Conservation (phyloP, 164 flowering plant species). For the Liriodendron chinense region DNA sequence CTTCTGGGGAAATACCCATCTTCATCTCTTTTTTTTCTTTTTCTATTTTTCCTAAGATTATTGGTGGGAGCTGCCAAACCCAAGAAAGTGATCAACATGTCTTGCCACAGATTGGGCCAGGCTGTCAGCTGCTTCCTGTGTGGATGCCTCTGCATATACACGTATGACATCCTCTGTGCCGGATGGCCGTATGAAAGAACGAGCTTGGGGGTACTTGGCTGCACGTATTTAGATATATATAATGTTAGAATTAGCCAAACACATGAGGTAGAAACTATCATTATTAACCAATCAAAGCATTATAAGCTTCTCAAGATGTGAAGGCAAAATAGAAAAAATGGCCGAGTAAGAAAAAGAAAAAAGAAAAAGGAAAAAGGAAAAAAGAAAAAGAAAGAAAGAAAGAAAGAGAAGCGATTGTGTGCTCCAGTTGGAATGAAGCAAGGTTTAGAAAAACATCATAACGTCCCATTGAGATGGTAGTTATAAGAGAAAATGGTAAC, state of each 20-base stretch:
- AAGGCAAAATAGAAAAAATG: too few species aligned
- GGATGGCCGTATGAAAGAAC: conserved; percentile 87
- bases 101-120: conserved; percentile 71
- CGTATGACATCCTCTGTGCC: conserved; percentile 94
- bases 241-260: not conserved
- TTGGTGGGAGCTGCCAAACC: conserved; percentile 25
- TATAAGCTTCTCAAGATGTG: not conserved
- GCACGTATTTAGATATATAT: conserved; percentile 15
- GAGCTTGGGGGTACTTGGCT: conserved; percentile 71
- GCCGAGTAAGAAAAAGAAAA: too few species aligned
- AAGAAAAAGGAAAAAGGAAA: not conserved
- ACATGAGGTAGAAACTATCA: not conserved
- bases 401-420: not conserved
- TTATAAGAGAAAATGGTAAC: too few species aligned
- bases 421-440: too few species aligned
- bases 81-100: conserved; percentile 61
- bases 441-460: too few species aligned
- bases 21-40: too few species aligned
- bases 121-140: conserved; percentile 75
- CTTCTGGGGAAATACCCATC: conserved; percentile 2
- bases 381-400: not conserved
- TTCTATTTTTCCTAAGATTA: conserved; percentile 33
- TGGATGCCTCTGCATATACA: conserved; percentile 89
- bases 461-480: too few species aligned
- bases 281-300: not conserved